Conservation (phyloP, 2,329 filamentous ascomycete species). For the Cladophialophora chaetospira region DNA sequence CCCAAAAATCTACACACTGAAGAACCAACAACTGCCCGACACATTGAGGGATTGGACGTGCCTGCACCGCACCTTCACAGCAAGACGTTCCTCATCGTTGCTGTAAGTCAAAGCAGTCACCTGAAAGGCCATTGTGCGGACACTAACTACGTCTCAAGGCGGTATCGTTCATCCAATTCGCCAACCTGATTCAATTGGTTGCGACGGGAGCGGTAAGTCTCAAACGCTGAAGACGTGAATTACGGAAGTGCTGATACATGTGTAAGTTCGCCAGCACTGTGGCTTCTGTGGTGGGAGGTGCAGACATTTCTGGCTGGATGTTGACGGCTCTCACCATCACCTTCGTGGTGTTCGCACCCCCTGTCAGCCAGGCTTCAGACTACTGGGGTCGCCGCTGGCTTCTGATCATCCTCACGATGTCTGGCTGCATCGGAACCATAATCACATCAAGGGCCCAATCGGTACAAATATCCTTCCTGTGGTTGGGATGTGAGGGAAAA, state of each 20-base stretch:
- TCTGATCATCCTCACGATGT: slow-evolving; percentile 12
- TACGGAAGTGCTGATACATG: neutral
- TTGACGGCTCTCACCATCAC: slow-evolving; percentile 4
- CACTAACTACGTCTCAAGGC: neutral
- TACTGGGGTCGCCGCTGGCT: slow-evolving; percentile 26
- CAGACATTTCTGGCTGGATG: slow-evolving; percentile 7
- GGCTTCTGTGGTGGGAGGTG: slow-evolving; percentile 5
- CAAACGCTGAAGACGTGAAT: neutral
- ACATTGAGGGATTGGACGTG: neutral
- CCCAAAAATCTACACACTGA: neutral
- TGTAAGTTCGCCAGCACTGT: neutral
- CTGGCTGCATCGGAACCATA: slow-evolving; percentile 15
- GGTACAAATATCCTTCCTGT: neutral
- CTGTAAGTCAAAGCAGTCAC: neutral
- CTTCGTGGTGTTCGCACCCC: slow-evolving; percentile 11
- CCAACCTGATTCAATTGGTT: neutral
- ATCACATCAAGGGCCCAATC: slow-evolving; percentile 16
- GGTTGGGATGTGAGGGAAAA: neutral
- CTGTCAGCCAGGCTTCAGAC: slow-evolving; percentile 19
- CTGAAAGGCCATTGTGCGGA: neutral
- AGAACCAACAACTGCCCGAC: neutral
- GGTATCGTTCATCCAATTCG: neutral
- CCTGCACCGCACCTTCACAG: neutral
- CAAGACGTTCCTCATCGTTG: neutral
- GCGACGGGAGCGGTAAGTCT: neutral